phyloP scores from a whole-genome alignment of 1,139 yeast species.

The Taphrina flavorubra region DNA sequence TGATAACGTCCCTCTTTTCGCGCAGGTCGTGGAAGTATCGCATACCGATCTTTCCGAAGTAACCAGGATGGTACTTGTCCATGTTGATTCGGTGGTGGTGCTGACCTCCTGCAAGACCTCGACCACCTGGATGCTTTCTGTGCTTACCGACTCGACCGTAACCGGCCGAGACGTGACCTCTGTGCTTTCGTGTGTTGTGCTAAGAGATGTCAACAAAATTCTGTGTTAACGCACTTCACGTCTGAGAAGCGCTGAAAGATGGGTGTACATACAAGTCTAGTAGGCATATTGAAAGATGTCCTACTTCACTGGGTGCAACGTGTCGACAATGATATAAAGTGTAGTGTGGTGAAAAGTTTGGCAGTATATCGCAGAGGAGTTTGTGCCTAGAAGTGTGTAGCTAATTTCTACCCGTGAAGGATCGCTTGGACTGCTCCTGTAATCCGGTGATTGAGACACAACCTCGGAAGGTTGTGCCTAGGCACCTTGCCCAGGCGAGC shows the following conservation, averaged over 20 bases:
- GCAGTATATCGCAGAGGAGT: not conserved
- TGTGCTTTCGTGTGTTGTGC: constrained; percentile 96
- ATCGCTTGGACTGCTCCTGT: constrained; percentile 6
- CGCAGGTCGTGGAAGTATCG: constrained; percentile 99
- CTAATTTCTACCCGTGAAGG: constrained; percentile 6
- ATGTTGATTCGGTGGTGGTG: constrained; percentile 99
- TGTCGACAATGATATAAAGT: too few species aligned
- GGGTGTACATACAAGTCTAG: constrained; percentile 74
- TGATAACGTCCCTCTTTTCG: constrained; percentile 74
- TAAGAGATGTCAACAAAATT: not conserved
- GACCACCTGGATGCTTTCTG: constrained; percentile 99
- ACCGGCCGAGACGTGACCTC: constrained; percentile 99
- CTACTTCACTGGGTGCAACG: constrained; percentile 13
- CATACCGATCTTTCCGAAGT: constrained; percentile 99
- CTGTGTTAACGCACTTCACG: too few species aligned
- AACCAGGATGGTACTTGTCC: constrained; percentile 99
- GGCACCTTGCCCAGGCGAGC: not conserved
- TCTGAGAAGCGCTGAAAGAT: too few species aligned
- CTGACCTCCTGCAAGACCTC: constrained; percentile 99
- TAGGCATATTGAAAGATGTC: constrained; percentile 69
- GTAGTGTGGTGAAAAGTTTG: constrained; percentile 4
- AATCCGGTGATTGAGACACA: too few species aligned
- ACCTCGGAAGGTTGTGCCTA: too few species aligned
- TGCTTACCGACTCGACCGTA: constrained; percentile 99
- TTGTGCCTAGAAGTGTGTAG: not conserved